Percentiles rank a stretch among this genome's conserved stretches.
These are phyloP conservation scores for Thelonectria discophora DNA, from an alignment of 2,329 filamentous ascomycete species.

Conservation along the genomic window DNA sequence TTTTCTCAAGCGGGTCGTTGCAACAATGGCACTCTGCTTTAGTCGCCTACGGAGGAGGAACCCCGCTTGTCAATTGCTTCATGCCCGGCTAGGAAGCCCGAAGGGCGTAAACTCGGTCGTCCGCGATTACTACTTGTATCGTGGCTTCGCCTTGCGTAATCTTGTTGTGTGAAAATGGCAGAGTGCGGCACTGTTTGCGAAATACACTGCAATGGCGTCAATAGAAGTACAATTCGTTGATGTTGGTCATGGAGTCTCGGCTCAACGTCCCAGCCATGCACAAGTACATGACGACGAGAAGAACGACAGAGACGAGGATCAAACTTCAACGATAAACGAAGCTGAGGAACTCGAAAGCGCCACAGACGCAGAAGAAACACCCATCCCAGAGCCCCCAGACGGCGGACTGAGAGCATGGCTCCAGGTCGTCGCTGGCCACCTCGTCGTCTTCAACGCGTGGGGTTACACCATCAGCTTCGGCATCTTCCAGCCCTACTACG, in stretches of 20 bases:
- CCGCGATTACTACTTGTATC: constrained; percentile 14
- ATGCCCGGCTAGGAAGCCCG: neutral
- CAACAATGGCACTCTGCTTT: neutral
- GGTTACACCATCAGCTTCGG: constrained; percentile 52
- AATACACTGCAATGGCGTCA: neutral
- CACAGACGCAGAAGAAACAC: neutral
- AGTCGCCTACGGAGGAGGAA: constrained; percentile 13
- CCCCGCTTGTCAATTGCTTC: constrained; percentile 15
- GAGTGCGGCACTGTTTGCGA: neutral
- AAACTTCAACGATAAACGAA: constrained; percentile 5
- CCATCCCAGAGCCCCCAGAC: constrained; percentile 43
- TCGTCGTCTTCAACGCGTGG: constrained; percentile 52
- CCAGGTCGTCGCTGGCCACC: constrained; percentile 50
- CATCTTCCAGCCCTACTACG: constrained; percentile 53
- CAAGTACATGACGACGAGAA: neutral
- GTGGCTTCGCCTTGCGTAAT: neutral
- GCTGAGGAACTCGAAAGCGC: constrained; percentile 9
- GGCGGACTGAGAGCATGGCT: constrained; percentile 50
- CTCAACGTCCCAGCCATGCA: neutral
- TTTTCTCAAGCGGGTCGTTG: constrained; percentile 1
- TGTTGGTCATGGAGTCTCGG: constrained; percentile 1
- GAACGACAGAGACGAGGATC: constrained; percentile 12
- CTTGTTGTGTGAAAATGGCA: neutral
- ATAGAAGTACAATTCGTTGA: neutral
- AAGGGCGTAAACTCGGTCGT: constrained; percentile 16